Conservation (phyloP, 345 rosid species). For the Syzygium jambos region DNA sequence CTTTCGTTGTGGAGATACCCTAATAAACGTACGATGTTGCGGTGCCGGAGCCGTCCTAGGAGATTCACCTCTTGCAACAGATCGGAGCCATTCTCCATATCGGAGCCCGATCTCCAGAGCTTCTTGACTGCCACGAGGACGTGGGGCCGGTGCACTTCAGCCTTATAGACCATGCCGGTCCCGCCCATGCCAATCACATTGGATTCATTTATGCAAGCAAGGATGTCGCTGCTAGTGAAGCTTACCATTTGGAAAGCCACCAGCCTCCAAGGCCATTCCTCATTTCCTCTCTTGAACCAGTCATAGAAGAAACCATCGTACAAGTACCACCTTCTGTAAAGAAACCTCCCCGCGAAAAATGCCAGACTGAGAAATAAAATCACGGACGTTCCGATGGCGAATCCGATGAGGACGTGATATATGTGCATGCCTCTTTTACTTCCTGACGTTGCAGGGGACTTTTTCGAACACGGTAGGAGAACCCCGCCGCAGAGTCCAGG, state of each 20-base stretch:
- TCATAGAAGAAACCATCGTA: conserved; percentile 43
- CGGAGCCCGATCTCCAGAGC: conserved; percentile 66
- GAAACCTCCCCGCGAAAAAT: conserved; percentile 42
- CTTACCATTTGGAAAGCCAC: conserved; percentile 73
- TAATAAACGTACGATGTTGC: conserved; percentile 67
- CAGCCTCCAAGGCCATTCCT: conserved; percentile 91
- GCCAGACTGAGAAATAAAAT: conserved; percentile 39
- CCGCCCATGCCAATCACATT: conserved; percentile 90
- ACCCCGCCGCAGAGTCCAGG: conserved; percentile 67
- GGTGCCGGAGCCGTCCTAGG: conserved; percentile 69
- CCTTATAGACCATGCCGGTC: conserved; percentile 87
- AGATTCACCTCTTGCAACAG: conserved; percentile 65
- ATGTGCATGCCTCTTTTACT: conserved; percentile 28
- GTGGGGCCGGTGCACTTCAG: conserved; percentile 58
- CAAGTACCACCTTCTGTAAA: conserved; percentile 66
- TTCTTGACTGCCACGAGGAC: conserved; percentile 76
- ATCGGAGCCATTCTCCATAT: conserved; percentile 53
- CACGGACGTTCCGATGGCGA: conserved; percentile 38
- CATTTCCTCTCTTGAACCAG: conserved; percentile 42
- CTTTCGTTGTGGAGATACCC: conserved; percentile 84
- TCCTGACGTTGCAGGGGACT: conserved; percentile 5
- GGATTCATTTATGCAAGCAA: conserved; percentile 66
- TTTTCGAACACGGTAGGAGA: conserved; percentile 46
- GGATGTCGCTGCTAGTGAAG: conserved; percentile 66
- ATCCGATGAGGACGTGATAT: conserved; percentile 46